Base-by-base conservation (phyloP, 2,329 filamentous ascomycete species). In the Aspergillus flavus region DNA sequence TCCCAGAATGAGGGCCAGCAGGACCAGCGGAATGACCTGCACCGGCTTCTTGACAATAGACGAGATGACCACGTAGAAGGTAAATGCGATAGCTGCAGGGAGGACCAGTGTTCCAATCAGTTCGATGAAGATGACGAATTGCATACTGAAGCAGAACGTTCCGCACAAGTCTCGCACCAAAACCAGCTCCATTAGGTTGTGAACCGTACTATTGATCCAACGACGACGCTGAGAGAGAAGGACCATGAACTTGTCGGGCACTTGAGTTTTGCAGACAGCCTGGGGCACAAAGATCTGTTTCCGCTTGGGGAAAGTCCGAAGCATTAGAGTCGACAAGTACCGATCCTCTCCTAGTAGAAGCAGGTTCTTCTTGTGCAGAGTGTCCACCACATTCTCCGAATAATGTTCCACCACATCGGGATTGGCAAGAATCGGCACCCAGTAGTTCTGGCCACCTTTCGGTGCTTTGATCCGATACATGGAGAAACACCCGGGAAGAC, bases 401-500 rank as follows among this genome's bases (percentile, higher is more conserved):
- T 99, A 99, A 80, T 99, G 95, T 81, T 99, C 95, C 54, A 99
- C 96, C 50, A 99, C 92, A 74, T 99, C 96, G 3, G 96, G 96
- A 78, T 99, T 99, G 71, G 95, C 95, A 68, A 99, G 86, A 73
- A 99, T 98, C 9, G 95, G 95, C 28, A 99, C 95, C 95, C 95
- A 99, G 82, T 98, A 99, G 83, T 99, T 98, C 78, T 98, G 93
- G 30, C 91, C 94, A 68, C 95, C 95, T 82, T 99, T 99, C 64
- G 95, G 96, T 34, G 95, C 92, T 82, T 99, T 99, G 87, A 99
- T 98, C 74, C 95, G 92, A 83, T 99, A 99, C 96, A 99, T 99
- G 85, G 93, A 97, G 89, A 99, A 99, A 84, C 95, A 99, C 68
- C 95, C 95, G 19, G 95, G 95, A 71, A 99, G 85, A 85, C 95